Base-by-base conservation (phyloP, 1,139 yeast species). In the Suhomyces bokatorum region DNA sequence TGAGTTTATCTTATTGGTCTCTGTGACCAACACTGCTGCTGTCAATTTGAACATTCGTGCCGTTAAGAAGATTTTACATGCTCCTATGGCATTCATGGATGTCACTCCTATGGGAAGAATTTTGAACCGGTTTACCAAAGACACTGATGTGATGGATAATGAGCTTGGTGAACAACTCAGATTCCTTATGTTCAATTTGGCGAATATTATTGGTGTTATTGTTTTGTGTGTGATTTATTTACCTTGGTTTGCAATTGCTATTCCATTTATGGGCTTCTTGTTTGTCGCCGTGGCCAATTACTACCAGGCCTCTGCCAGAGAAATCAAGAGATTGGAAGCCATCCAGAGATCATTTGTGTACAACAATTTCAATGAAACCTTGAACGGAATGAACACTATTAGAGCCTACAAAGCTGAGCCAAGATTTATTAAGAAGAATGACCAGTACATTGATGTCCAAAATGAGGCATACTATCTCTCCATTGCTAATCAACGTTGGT, bases 281-380 rank as follows among this genome's bases (percentile, higher is more conserved):
- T 75, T 75, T 47, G 59, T 70, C 24, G 53, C 64, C 11, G 57
- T 74, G 37, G 69, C 80, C 32, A 69, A 70, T 46, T 78, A 63
- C 53, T 82, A 81, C 56, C 88, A 87, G 58, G 80, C 90, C n/a
- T 83, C 91, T 11, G 68, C 74, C 3, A 77, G 95, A 62, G 96
- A 89, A 62, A 69, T 89, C 50, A 89, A 89, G 64, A 80, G 97
- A 56, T 66, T 89, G 56, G 96, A 89, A 61, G 88, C 96, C 2
- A 64, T 77, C 29, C 80, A 84, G 57, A 75, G 96, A 58, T 87
- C 96, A 0, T 75, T 77, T 48, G 90, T 88, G 46, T 88, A 84
- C 68, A 79, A 87, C 51, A 85, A 86, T 55, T 85, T 87, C 60
- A 83, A 83, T 53, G 97, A 89, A 62, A 72, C 86, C 1, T 70